Conservation (phyloP, 208 protist genomes). For the Naegleria gruberi region DNA sequence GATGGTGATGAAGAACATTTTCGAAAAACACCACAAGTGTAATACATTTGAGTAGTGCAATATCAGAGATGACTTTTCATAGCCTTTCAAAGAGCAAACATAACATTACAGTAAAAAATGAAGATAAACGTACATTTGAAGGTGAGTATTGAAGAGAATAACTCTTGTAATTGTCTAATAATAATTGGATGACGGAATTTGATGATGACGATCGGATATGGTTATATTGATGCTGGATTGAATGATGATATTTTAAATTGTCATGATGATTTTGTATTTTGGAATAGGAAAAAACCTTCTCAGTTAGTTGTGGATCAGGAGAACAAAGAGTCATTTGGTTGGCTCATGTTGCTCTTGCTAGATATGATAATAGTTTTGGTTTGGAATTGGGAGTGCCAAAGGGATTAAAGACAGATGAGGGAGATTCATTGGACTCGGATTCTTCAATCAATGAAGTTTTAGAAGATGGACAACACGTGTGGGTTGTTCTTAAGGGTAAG, state of each 20-base stretch:
- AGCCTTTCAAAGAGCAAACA: no score
- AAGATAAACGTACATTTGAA: neutral
- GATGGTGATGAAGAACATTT: no score
- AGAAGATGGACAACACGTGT: conserved; percentile 5
- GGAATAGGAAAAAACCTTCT: conserved; percentile 1
- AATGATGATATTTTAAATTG: neutral
- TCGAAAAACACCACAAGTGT: no score
- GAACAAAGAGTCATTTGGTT: conserved; percentile 13
- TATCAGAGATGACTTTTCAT: no score
- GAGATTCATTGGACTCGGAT: neutral
- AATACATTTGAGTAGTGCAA: no score
- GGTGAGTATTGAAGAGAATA: neutral
- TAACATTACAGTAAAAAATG: no score
- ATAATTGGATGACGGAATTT: no score
- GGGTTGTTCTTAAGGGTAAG: conserved; percentile 13
- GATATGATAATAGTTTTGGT: conserved; percentile 12
- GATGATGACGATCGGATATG: no score
- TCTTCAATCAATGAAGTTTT: neutral
- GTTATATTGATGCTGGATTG: no score
- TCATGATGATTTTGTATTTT: neutral
- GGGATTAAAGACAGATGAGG: neutral
- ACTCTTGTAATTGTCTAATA: neutral
- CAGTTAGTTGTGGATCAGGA: neutral
- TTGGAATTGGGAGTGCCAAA: conserved; percentile 5
- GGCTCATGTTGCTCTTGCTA: neutral